Conservation (phyloP, 2,329 filamentous ascomycete species). For the Aspergillus ustus region DNA sequence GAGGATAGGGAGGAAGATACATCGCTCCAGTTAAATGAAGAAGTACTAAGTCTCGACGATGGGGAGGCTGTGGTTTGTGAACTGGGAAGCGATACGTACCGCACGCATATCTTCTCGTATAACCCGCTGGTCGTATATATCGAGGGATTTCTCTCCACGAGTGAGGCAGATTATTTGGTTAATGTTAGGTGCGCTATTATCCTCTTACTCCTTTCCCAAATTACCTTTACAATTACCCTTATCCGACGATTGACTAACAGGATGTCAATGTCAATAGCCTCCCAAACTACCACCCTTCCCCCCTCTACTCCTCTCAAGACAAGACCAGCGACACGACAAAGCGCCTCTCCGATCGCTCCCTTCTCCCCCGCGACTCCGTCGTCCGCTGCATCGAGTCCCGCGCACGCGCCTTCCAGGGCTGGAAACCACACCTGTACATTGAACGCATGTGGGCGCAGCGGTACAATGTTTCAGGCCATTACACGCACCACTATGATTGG, state of each 20-base stretch:
- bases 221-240: neutral
- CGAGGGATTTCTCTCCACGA: constrained; percentile 56
- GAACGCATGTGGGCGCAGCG: constrained; percentile 65
- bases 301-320: constrained; percentile 29
- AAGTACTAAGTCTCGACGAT: constrained; percentile 42
- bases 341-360: constrained; percentile 57
- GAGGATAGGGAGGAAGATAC: constrained; percentile 1
- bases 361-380: constrained; percentile 51
- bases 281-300: constrained; percentile 49
- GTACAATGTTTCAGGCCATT: constrained; percentile 63
- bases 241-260: neutral
- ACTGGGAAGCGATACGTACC: constrained; percentile 28
- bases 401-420: constrained; percentile 64
- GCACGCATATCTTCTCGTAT: constrained; percentile 56
- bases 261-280: constrained; percentile 25
- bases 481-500: constrained; percentile 66
- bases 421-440: constrained; percentile 61
- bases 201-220: neutral
- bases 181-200: constrained; percentile 52
- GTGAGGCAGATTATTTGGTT: constrained; percentile 57
- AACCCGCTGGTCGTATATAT: constrained; percentile 64
- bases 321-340: constrained; percentile 52
- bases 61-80: constrained; percentile 33
- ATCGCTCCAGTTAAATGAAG: constrained; percentile 25
- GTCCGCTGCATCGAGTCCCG: constrained; percentile 65